A percentile compares a stretch with the other conserved stretches of the same genome.
phyloP scores from a whole-genome alignment of 164 flowering plant species.

The Aristolochia contorta region DNA sequence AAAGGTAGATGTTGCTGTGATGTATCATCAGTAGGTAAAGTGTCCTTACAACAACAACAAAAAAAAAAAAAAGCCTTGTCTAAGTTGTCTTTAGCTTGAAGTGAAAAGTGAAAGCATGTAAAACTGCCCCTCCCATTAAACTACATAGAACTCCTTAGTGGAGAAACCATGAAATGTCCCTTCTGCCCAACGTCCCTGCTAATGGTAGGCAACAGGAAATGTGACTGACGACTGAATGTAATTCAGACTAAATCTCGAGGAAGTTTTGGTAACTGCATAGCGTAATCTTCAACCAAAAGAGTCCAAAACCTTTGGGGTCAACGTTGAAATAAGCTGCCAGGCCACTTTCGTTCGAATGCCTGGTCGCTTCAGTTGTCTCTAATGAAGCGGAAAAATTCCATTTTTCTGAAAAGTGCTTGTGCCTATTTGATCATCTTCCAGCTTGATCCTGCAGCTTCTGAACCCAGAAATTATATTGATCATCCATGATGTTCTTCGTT shows the following conservation, averaged over 20 bases:
- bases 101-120: conserved; percentile 19
- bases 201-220: neutral
- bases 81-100: conserved; percentile 34
- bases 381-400: neutral
- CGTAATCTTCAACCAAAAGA: conserved; percentile 58
- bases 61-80: neutral
- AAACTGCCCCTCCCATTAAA: neutral
- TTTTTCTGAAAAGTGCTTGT: no score
- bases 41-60: no score
- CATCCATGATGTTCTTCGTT: neutral
- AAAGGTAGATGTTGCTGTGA: neutral
- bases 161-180: neutral
- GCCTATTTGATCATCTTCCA: neutral
- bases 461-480: no score
- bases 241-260: neutral
- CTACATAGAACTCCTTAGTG: no score
- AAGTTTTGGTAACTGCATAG: neutral
- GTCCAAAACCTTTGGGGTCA: conserved; percentile 3
- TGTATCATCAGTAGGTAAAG: conserved; percentile 22
- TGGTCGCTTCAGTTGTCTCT: conserved; percentile 3
- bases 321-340: conserved; percentile 25
- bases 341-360: conserved; percentile 31
- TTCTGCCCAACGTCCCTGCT: neutral
- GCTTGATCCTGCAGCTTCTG: no score
- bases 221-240: neutral